A percentile compares a stretch with the other conserved stretches of the same genome.
Evolutionary conservation across 495 filamentous ascomycete species (phyloP).

Genomic region (Neurospora sp.): DNA sequence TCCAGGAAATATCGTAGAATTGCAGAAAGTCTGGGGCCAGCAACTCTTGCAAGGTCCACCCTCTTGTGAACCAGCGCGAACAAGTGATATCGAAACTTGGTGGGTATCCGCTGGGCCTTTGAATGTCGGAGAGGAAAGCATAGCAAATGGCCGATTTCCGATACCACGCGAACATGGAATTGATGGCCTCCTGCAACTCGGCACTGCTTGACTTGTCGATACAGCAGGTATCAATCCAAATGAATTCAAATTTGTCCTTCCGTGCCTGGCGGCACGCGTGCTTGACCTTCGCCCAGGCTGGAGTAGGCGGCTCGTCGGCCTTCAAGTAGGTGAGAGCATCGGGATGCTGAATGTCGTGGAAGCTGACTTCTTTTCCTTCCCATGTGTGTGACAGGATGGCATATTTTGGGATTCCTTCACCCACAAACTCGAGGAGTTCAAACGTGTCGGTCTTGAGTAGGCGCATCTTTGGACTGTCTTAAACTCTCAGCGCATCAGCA

Average conservation of each 20-base stretch:
- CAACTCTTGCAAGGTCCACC: not conserved
- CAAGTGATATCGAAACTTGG: not conserved
- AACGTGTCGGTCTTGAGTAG: slow-evolving; percentile 1
- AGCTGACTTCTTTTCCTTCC: slow-evolving; percentile 22
- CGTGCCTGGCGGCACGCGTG: not conserved
- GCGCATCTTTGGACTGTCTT: not conserved
- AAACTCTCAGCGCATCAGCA: not conserved
- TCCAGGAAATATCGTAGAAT: not conserved
- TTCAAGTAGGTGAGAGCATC: not conserved
- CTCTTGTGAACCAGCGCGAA: not conserved
- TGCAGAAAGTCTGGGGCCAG: not conserved
- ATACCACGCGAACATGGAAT: not conserved
- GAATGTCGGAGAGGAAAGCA: not conserved
- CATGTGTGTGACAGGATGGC: slow-evolving; percentile 28
- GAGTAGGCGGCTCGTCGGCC: not conserved
- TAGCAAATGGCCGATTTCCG: not conserved
- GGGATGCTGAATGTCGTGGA: slow-evolving; percentile 7
- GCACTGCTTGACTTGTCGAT: not conserved
- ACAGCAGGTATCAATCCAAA: not conserved
- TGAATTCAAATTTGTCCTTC: not conserved
- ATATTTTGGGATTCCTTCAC: slow-evolving; percentile 1
- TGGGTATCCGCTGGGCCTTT: not conserved
- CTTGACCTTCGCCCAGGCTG: not conserved
- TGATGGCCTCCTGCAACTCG: not conserved
- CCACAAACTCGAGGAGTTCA: slow-evolving; percentile 2